Conservation (phyloP, 2,329 filamentous ascomycete genomes). For the Bertia moriformis region DNA sequence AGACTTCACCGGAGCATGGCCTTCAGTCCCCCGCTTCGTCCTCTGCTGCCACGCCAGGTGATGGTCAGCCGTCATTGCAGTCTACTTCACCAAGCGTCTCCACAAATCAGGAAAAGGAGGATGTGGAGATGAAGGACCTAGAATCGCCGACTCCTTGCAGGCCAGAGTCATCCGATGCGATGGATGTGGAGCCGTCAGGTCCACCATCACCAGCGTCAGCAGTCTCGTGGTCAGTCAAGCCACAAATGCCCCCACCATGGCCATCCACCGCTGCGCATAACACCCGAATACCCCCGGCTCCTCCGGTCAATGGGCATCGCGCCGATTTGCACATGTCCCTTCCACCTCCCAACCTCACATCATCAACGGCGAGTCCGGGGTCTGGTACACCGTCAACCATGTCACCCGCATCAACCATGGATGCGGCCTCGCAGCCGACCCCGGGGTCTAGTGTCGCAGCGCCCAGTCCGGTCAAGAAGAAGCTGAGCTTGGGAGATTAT, state of each 20-base stretch:
- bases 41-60: too few species aligned
- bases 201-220: conserved; percentile 1
- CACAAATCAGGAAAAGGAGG: conserved; percentile 12
- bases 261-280: conserved; percentile 21
- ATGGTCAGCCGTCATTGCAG: too few species aligned
- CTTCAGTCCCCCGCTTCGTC: too few species aligned
- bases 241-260: conserved; percentile 2
- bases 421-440: conserved; percentile 8
- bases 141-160: conserved; percentile 9
- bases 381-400: conserved; percentile 9
- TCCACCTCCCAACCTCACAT: conserved; percentile 4
- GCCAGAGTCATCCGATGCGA: not conserved
- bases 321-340: not conserved
- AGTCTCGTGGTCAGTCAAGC: conserved; percentile 3
- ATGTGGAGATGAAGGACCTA: conserved; percentile 30
- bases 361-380: conserved; percentile 8
- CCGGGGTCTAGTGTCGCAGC: conserved; percentile 15
- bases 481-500: conserved; percentile 31
- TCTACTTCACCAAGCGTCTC: too few species aligned
- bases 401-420: conserved; percentile 11
- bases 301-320: conserved; percentile 5
- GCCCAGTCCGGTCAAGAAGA: conserved; percentile 32
- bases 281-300: conserved; percentile 12
- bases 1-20: too few species aligned
- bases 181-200: not conserved